Evolutionary conservation across 2,329 filamentous ascomycete genomes (phyloP).

Genomic region (Emergomyces orientalis): DNA sequence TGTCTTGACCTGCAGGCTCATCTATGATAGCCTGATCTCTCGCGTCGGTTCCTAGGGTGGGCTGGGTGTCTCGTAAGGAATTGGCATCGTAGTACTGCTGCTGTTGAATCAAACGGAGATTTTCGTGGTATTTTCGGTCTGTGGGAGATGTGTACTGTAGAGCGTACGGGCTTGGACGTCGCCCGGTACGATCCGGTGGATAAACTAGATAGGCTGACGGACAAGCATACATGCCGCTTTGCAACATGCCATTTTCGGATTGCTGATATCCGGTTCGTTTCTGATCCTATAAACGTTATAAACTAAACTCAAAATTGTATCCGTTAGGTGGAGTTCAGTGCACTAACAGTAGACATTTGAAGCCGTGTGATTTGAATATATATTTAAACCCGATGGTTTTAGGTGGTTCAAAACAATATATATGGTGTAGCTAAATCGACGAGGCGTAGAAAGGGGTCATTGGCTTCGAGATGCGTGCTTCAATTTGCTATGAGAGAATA

Average conservation of each 20-base stretch:
- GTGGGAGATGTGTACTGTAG: constrained; percentile 15
- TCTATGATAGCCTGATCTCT: background rate
- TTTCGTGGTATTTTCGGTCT: constrained; percentile 9
- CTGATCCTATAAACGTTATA: background rate
- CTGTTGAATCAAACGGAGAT: constrained; percentile 6
- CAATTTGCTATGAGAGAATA: background rate
- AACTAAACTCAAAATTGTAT: background rate
- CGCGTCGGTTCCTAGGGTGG: background rate
- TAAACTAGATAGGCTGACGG: constrained; percentile 14
- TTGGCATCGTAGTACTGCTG: constrained; percentile 5
- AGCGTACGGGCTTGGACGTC: constrained; percentile 13
- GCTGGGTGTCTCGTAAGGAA: background rate
- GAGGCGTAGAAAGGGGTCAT: background rate
- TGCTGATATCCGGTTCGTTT: constrained; percentile 7
- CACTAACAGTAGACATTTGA: constrained; percentile 5
- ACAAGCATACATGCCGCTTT: constrained; percentile 12
- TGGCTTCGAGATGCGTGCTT: background rate
- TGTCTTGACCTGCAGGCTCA: background rate
- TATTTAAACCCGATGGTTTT: background rate
- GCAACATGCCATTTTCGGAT: constrained; percentile 8
- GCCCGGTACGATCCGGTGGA: constrained; percentile 11
- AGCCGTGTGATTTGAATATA: background rate
- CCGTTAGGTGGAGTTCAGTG: background rate
- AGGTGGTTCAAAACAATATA: background rate
- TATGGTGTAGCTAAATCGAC: background rate